Conservation (phyloP, 495 filamentous ascomycete species). For the Tuber magnatum region DNA sequence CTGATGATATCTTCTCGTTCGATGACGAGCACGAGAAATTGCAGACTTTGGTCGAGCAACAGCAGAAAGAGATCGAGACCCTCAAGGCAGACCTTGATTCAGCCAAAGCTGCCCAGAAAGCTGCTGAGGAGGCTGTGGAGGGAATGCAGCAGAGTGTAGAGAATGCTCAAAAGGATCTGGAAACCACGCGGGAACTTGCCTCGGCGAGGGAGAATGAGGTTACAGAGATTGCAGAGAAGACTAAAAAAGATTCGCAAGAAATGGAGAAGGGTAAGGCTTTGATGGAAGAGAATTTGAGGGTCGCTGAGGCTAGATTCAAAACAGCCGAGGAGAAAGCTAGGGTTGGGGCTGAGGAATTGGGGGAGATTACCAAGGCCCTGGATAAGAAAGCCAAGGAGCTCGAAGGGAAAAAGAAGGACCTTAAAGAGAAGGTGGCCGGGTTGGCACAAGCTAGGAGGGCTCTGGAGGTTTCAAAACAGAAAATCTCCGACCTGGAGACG, state of each 20-base stretch:
- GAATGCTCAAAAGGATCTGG: slow-evolving; percentile 43
- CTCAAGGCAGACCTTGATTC: slow-evolving; percentile 56
- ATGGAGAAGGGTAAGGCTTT: slow-evolving; percentile 13
- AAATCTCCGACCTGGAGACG: background rate
- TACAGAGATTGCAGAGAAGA: slow-evolving; percentile 15
- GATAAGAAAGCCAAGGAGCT: slow-evolving; percentile 13
- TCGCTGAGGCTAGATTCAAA: slow-evolving; percentile 23
- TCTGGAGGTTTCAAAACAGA: background rate
- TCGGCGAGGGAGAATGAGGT: slow-evolving; percentile 41
- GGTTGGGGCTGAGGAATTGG: slow-evolving; percentile 33
- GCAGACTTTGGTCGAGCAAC: slow-evolving; percentile 54
- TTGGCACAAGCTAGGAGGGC: slow-evolving; percentile 5
- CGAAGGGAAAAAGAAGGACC: slow-evolving; percentile 14
- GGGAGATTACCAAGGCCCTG: slow-evolving; percentile 11
- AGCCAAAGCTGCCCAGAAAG: slow-evolving; percentile 48
- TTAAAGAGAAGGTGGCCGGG: slow-evolving; percentile 21
- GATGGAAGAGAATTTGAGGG: slow-evolving; percentile 21
- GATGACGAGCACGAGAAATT: slow-evolving; percentile 65
- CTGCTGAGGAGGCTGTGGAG: slow-evolving; percentile 51
- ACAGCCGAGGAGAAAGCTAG: slow-evolving; percentile 42
- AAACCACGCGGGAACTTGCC: slow-evolving; percentile 36
- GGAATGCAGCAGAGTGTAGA: slow-evolving; percentile 46
- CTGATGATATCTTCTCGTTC: slow-evolving; percentile 83
- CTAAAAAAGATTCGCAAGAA: slow-evolving; percentile 19
- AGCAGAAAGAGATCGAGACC: slow-evolving; percentile 58